Evolutionary conservation across 2,329 filamentous ascomycete genomes (phyloP).

Genomic region (Colletotrichum noveboracense): DNA sequence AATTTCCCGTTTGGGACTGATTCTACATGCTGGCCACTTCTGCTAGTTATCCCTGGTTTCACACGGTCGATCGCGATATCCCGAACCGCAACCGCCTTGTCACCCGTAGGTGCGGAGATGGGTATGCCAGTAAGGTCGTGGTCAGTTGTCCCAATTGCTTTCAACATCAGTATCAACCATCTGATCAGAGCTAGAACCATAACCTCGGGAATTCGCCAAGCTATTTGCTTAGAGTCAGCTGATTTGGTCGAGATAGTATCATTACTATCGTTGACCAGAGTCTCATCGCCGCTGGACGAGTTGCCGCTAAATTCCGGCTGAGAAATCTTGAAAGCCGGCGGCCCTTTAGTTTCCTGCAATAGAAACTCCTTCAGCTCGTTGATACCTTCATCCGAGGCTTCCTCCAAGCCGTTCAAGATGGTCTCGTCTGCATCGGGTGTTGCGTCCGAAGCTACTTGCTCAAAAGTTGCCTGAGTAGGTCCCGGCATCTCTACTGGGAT

Average conservation of each 20-base stretch:
- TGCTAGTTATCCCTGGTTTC: too few relatives aligned
- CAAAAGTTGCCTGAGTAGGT: not conserved
- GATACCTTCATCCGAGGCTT: not conserved
- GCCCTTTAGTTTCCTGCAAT: fast-evolving
- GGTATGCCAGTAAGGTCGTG: fast-evolving
- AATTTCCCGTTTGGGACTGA: fast-evolving
- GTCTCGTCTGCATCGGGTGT: not conserved
- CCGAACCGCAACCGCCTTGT: fast-evolving
- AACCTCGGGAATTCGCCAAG: not conserved
- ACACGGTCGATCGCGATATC: fast-evolving
- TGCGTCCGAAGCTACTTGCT: fast-evolving
- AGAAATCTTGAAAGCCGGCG: fast-evolving
- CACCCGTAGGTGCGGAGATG: fast-evolving
- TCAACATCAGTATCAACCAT: not conserved
- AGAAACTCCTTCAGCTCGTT: not conserved
- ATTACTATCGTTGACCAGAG: fast-evolving
- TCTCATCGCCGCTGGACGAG: not conserved
- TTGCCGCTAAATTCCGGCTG: not conserved
- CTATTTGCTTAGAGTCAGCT: not conserved
- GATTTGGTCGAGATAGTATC: fast-evolving
- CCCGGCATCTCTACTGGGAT: not conserved
- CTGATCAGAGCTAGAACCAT: not conserved
- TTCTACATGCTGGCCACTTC: fast-evolving
- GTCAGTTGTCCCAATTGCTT: fast-evolving
- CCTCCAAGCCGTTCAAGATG: fast-evolving